Percentiles rank a stretch among this genome's conserved stretches.
These are phyloP conservation scores for Lycium ferocissimum DNA, from an alignment of 257 asterid species.

Conservation along the genomic window DNA sequence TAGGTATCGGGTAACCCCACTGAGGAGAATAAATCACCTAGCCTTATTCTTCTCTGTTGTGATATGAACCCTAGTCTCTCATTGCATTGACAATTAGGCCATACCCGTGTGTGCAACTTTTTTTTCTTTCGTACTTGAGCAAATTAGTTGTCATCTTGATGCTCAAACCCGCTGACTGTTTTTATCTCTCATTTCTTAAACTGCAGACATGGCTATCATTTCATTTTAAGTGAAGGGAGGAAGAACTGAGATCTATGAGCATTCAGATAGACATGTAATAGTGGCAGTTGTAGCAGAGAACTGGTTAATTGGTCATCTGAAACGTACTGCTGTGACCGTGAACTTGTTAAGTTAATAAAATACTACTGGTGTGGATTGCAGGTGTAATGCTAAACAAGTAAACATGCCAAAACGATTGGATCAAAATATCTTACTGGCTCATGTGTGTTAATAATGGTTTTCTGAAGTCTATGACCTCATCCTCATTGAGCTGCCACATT, in stretches of 20 bases:
- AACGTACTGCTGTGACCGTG: neutral
- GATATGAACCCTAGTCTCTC: constrained; percentile 2
- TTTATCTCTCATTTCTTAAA: constrained; percentile 32
- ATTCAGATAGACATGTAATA: constrained; percentile 24
- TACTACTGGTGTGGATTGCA: constrained; percentile 15
- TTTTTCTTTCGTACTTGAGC: neutral
- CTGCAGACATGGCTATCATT: constrained; percentile 95
- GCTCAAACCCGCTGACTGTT: neutral
- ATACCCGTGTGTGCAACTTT: too few species aligned
- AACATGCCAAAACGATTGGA: neutral
- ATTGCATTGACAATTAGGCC: neutral
- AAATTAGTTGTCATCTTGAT: neutral
- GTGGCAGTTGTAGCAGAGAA: constrained; percentile 26
- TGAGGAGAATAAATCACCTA: neutral
- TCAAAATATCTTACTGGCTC: constrained; percentile 8
- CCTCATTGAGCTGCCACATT: neutral
- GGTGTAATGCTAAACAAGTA: constrained; percentile 8
- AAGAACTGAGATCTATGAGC: constrained; percentile 66
- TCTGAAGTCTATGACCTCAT: neutral
- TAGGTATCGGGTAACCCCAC: constrained; percentile 2
- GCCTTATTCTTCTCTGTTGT: neutral
- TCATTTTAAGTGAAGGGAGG: constrained; percentile 94
- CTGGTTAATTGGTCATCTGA: constrained; percentile 28
- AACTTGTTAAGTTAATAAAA: constrained; percentile 19
- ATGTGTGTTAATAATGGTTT: neutral